Conservation (phyloP, 495 filamentous ascomycete genomes). For the Tirmania nivea region DNA sequence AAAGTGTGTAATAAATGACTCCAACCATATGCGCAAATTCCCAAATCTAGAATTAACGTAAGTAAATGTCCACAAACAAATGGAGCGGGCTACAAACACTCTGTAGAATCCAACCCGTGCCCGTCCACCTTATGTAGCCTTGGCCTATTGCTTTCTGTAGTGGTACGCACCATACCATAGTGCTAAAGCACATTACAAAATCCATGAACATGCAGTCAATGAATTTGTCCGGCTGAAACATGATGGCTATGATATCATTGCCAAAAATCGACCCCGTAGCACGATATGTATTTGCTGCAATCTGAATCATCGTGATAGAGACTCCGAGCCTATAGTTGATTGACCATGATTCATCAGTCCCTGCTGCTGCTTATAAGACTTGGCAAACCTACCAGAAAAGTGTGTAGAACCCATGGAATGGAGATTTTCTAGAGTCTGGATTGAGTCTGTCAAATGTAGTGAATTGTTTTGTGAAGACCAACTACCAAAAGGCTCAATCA, state of each 20-base stretch:
- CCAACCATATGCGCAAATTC: conserved; percentile 36
- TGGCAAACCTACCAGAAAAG: conserved; percentile 35
- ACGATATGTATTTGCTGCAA: conserved; percentile 42
- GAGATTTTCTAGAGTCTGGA: conserved; percentile 29
- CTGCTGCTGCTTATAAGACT: not conserved
- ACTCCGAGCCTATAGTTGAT: conserved; percentile 29
- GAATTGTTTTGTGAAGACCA: conserved; percentile 46
- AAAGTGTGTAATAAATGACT: conserved; percentile 36
- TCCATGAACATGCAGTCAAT: conserved; percentile 42
- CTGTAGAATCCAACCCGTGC: conserved; percentile 45
- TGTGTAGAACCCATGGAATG: conserved; percentile 56
- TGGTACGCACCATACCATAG: conserved; percentile 31
- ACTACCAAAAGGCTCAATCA: conserved; percentile 5
- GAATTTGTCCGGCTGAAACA: conserved; percentile 42
- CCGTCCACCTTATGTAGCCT: conserved; percentile 39
- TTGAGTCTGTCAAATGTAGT: conserved; percentile 52
- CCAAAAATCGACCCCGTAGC: conserved; percentile 39
- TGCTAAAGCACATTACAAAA: conserved; percentile 38
- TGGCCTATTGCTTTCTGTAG: conserved; percentile 34
- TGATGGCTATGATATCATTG: conserved; percentile 41
- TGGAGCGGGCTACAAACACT: conserved; percentile 15
- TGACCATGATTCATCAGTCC: not conserved
- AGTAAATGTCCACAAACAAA: too few species aligned
- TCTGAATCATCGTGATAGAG: conserved; percentile 36
- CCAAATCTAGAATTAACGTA: conserved; percentile 25